Conservation (phyloP, 2,329 filamentous ascomycete genomes). For the Lithohypha guttulata region DNA sequence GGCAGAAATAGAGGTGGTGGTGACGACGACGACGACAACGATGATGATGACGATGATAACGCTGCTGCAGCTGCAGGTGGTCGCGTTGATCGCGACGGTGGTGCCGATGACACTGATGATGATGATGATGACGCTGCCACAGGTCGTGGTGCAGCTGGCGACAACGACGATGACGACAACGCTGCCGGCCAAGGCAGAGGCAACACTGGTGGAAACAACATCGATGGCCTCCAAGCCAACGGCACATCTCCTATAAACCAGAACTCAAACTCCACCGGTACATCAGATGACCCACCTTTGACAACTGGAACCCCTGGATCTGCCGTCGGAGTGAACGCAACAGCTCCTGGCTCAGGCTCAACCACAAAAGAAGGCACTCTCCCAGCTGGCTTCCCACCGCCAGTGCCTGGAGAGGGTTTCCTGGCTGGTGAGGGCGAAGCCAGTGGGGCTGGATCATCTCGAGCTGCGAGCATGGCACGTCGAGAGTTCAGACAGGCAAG, state of each 20-base stretch:
- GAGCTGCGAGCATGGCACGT: not conserved
- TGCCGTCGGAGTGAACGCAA: not conserved
- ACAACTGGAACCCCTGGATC: not conserved
- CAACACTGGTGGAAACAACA: not conserved
- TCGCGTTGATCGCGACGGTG: not conserved
- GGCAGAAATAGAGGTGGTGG: not conserved
- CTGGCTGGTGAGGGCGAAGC: not conserved
- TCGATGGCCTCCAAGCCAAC: not conserved
- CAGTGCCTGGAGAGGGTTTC: not conserved
- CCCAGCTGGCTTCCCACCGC: conserved; percentile 2
- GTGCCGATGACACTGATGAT: not conserved
- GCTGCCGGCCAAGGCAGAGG: not conserved
- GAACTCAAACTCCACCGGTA: not conserved
- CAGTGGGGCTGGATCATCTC: not conserved
- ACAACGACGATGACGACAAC: conserved; percentile 1
- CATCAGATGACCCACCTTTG: not conserved
- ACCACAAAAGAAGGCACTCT: not conserved
- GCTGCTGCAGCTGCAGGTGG: not conserved
- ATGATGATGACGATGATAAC: conserved; percentile 1
- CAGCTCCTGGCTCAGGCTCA: not conserved
- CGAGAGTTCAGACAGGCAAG: not conserved
- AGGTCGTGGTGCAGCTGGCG: not conserved
- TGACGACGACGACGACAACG: not conserved
- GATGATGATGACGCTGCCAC: not conserved
- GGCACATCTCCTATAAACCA: not conserved